Conservation (phyloP, 2,329 filamentous ascomycete genomes). For the Neurospora crassa region DNA sequence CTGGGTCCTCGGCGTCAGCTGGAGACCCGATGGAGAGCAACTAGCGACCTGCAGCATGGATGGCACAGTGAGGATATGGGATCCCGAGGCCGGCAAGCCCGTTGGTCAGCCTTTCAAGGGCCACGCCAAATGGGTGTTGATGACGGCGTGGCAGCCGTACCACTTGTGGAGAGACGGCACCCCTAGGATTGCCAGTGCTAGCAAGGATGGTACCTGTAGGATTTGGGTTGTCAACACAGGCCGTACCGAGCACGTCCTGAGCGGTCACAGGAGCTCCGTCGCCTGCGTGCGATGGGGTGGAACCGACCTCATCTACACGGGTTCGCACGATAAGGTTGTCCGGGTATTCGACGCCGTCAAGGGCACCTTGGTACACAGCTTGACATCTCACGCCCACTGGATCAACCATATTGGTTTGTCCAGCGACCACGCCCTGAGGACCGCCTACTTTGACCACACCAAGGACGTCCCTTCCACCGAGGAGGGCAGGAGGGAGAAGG, state of each 20-base stretch:
- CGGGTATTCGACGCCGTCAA: constrained; percentile 79
- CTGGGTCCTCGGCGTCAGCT: constrained; percentile 83
- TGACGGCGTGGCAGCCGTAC: constrained; percentile 86
- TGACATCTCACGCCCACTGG: constrained; percentile 74
- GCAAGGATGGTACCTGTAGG: constrained; percentile 80
- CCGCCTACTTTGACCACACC: constrained; percentile 75
- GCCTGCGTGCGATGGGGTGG: constrained; percentile 93
- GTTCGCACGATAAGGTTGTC: constrained; percentile 84
- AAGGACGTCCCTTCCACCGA: constrained; percentile 55
- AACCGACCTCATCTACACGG: constrained; percentile 73
- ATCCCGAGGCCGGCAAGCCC: constrained; percentile 69
- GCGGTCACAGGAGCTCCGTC: constrained; percentile 80
- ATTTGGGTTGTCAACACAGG: constrained; percentile 78
- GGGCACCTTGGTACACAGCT: constrained; percentile 70
- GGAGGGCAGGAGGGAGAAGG: constrained; percentile 63
- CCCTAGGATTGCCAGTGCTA: constrained; percentile 73
- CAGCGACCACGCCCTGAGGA: constrained; percentile 81
- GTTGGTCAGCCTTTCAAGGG: constrained; percentile 67
- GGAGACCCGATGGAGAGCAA: constrained; percentile 72
- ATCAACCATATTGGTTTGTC: constrained; percentile 92
- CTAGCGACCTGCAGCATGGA: constrained; percentile 92
- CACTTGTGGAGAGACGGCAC: constrained; percentile 69
- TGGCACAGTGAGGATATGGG: constrained; percentile 83
- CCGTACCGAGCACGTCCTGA: constrained; percentile 70
- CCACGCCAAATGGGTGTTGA: constrained; percentile 83